Conservation (phyloP, 306 rosid species). For the Cucurbita moschata region DNA sequence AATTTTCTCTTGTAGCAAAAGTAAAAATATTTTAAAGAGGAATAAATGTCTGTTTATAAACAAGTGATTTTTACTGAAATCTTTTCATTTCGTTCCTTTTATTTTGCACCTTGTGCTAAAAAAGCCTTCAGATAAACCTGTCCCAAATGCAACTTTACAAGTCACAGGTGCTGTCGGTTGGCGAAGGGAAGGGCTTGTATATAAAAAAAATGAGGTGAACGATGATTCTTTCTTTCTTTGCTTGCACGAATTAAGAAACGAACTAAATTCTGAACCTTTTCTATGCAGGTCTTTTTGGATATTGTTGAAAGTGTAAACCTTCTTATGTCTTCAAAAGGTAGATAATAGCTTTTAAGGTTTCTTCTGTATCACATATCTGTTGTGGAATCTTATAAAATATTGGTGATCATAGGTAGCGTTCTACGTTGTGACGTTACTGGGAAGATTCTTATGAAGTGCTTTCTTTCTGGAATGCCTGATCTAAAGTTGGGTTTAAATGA, state of each 20-base stretch:
- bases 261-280: not conserved
- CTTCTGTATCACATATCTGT: not conserved
- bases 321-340: conserved; percentile 92
- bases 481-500: conserved; percentile 91
- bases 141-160: conserved; percentile 90
- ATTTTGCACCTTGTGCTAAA: not conserved
- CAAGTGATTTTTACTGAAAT: not conserved
- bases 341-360: conserved; percentile 11
- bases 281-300: conserved; percentile 74
- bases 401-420: conserved; percentile 54
- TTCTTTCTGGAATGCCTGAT: conserved; percentile 96
- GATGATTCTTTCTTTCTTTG: not conserved
- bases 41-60: not conserved
- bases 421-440: conserved; percentile 86
- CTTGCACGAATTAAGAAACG: conserved; percentile 3
- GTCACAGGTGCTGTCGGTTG: conserved; percentile 96
- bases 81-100: not conserved
- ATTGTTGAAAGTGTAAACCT: conserved; percentile 91
- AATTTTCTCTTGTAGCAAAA: not conserved
- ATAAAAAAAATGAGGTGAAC: conserved; percentile 76
- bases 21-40: not conserved
- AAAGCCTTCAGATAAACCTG: conserved; percentile 64
- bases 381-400: conserved; percentile 13
- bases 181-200: conserved; percentile 86
- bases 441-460: conserved; percentile 91